Percentiles rank a stretch among this genome's conserved stretches.
These are phyloP conservation scores for Puccinia brachypodii DNA, from an alignment of 1,284 basidiomycete species.

Conservation along the genomic window DNA sequence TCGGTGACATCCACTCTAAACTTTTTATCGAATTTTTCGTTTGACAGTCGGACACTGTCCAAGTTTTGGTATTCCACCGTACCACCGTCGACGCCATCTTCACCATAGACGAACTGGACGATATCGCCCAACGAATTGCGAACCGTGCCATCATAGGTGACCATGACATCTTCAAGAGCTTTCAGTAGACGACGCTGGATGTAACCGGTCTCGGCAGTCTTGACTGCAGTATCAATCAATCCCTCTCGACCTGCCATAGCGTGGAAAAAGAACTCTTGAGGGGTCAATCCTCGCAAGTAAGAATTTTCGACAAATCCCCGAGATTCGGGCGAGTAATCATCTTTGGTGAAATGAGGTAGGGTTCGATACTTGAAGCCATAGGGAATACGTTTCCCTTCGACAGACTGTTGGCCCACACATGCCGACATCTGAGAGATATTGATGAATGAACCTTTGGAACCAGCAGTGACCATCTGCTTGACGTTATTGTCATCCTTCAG, in stretches of 20 bases:
- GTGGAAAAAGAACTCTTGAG: conserved; percentile 99
- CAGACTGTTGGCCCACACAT: conserved; percentile 96
- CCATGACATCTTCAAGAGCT: conserved; percentile 95
- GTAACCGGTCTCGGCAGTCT: conserved; percentile 99
- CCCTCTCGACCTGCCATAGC: conserved; percentile 99
- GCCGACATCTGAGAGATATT: conserved; percentile 99
- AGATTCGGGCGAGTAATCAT: conserved; percentile 98
- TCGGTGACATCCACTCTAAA: conserved; percentile 92
- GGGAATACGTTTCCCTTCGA: conserved; percentile 96
- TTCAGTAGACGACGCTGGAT: conserved; percentile 98
- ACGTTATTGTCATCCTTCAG: conserved; percentile 99
- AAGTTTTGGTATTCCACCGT: conserved; percentile 94
- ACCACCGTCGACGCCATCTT: conserved; percentile 98
- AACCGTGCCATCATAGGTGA: conserved; percentile 96
- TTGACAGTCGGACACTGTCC: conserved; percentile 79
- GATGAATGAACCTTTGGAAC: conserved; percentile 94
- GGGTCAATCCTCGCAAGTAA: conserved; percentile 94
- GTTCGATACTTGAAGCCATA: conserved; percentile 97
- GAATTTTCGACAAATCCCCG: conserved; percentile 99
- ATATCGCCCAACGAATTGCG: conserved; percentile 94
- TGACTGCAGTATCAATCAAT: conserved; percentile 98
- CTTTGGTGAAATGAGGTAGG: conserved; percentile 96
- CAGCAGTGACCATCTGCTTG: conserved; percentile 99
- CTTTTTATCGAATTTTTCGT: conserved; percentile 81
- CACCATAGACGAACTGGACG: conserved; percentile 94